These are phyloP conservation scores for Dendrobium chrysotoxum DNA, from an alignment of 106 monocot genomes.

Conservation along the genomic window DNA sequence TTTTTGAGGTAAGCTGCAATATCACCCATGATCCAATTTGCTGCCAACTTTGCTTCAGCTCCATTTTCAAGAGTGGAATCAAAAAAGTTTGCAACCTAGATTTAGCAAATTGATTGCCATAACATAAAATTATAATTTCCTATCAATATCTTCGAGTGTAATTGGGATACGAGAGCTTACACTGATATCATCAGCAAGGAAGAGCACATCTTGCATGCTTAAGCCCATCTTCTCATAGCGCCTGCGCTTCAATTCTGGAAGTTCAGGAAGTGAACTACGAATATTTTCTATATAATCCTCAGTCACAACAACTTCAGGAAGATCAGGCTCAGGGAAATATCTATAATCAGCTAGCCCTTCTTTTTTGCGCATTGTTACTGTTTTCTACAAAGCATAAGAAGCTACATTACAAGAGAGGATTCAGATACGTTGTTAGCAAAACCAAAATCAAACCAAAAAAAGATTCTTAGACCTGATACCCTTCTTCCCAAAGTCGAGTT, in stretches of 20 bases:
- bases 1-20: conserved; percentile 89
- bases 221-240: conserved; percentile 87
- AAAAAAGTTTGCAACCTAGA: conserved; percentile 81
- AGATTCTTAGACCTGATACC: conserved; percentile 44
- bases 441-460: neutral
- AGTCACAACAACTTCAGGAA: conserved; percentile 78
- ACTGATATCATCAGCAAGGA: conserved; percentile 74
- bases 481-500: conserved; percentile 94
- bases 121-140: neutral
- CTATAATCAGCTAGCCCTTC: conserved; percentile 97
- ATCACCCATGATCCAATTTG: conserved; percentile 99
- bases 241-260: conserved; percentile 87
- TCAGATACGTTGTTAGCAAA: neutral
- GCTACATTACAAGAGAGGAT: neutral
- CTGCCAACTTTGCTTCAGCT: conserved; percentile 84
- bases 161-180: conserved; percentile 25
- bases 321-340: conserved; percentile 97
- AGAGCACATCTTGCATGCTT: conserved; percentile 92
- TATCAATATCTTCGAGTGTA: neutral
- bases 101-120: neutral
- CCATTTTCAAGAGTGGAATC: conserved; percentile 71
- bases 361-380: conserved; percentile 93
- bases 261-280: conserved; percentile 62
- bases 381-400: conserved; percentile 38
- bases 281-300: conserved; percentile 60